These are phyloP conservation scores for Colletotrichum sp. DNA, from an alignment of 2,329 filamentous ascomycete genomes.

Conservation along the genomic window DNA sequence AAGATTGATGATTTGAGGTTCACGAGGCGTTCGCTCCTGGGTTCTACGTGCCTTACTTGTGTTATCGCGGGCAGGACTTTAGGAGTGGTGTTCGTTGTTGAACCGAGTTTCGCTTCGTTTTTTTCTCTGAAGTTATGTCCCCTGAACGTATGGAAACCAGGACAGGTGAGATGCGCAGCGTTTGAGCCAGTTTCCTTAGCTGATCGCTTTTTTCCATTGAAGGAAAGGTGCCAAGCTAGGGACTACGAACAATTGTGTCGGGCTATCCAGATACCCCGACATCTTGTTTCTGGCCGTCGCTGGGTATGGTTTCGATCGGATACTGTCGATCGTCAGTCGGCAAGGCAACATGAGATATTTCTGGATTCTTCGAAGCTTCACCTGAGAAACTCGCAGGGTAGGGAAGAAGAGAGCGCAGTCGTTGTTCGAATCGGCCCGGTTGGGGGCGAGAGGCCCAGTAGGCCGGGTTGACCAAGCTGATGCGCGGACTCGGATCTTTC, in stretches of 20 bases:
- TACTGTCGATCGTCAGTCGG: neutral
- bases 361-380: neutral
- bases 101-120: neutral
- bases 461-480: neutral
- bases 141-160: neutral
- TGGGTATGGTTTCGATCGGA: neutral
- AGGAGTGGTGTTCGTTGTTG: neutral
- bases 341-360: neutral
- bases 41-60: neutral
- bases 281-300: no score
- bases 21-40: neutral
- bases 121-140: neutral
- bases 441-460: neutral
- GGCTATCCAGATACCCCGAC: neutral
- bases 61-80: neutral
- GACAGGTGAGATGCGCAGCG: neutral
- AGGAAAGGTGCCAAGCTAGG: neutral
- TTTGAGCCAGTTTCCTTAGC: neutral
- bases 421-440: neutral
- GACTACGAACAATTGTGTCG: neutral
- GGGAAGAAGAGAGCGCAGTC: neutral
- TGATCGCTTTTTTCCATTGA: neutral
- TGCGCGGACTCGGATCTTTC: neutral
- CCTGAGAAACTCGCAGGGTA: neutral
- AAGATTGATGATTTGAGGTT: neutral